Base-by-base conservation (phyloP, 768 basidiomycete genomes). In the Strobilomyces echinocephalus region DNA sequence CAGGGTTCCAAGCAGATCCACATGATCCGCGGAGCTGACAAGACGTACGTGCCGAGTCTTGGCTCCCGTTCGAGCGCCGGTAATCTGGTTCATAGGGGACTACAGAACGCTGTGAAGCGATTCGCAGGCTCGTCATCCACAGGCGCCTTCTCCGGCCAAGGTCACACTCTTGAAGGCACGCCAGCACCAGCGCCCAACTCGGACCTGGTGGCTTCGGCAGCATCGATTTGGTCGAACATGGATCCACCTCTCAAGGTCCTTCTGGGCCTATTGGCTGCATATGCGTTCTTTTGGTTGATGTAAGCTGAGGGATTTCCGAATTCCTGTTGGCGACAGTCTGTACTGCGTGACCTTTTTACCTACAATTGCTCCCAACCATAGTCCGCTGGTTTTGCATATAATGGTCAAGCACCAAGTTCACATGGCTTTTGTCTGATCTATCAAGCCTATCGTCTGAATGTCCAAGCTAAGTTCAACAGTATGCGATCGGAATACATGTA, bases 11-110 rank as follows among this genome's bases (percentile, higher is more conserved):
- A 73, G 2, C 82, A 88, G 63, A 78, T 91, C 20, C 86, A 88
- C 61, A 77, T 77, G 71, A 82, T 93, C 26, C 79, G 76, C 49
- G 91, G 91, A 6, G 89, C 89, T 12, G 74, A 92, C 64, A 79
- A 67, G 64, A 61, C 64, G 89, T 92, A 63, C 53, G 81, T 71
- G 28, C 44, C 30, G 14, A 31, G 30, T 28, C 40, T 46, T 42
- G 24, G 51, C 35, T 52, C 30, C 42, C 26, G 16, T 5, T 53
- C 36, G 36, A 50, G 33, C 35, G 15, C 49, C 60, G 34, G 51
- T 54, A 24, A 35, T 35, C 30, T 20, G 46, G 34, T 46, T 48
- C 1, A 21, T 49, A 91, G 89, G 14, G 83, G 68, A 11, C 73
- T 93, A 18, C 82, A 89, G 56, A 74, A 71, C 31, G 75, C 83